Conservation (phyloP, 208 protist genomes). For the Polymyxa betae region DNA sequence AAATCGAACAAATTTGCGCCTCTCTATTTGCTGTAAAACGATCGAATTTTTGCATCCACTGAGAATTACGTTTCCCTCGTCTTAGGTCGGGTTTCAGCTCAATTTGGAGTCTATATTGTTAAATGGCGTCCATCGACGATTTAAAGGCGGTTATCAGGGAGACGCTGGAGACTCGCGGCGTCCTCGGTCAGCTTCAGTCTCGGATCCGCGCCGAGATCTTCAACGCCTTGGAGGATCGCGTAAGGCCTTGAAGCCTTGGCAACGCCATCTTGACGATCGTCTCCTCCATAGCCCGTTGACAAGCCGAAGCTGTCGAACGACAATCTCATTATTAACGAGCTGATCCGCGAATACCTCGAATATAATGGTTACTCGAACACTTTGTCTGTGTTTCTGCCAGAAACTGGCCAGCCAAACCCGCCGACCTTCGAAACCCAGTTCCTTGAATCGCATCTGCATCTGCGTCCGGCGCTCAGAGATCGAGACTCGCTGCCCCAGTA, state of each 20-base stretch:
- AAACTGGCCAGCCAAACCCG: constrained; percentile 65
- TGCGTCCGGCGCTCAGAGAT: background rate
- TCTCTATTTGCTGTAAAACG: too few species aligned
- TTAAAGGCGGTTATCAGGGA: constrained; percentile 78
- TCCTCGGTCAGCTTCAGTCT: constrained; percentile 81
- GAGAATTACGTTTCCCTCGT: too few species aligned
- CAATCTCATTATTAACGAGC: constrained; percentile 87
- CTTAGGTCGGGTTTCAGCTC: too few species aligned
- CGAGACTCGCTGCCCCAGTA: background rate
- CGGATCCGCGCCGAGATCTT: constrained; percentile 84
- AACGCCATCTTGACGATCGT: background rate
- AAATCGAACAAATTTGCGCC: too few species aligned
- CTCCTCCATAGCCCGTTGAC: background rate
- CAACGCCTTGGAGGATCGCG: constrained; percentile 76
- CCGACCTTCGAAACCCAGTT: background rate
- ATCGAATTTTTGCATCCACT: too few species aligned
- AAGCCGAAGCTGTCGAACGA: constrained; percentile 79
- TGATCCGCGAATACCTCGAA: constrained; percentile 87
- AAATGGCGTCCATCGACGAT: constrained; percentile 49
- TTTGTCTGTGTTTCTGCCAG: constrained; percentile 81
- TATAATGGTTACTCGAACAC: constrained; percentile 86
- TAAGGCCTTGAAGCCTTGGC: background rate
- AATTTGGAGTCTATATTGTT: too few species aligned
- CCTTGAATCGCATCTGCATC: constrained; percentile 24
- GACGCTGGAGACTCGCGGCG: constrained; percentile 81